Evolutionary conservation across 176 grass and related monocot genomes (phyloP), one percentile per base, ranked within the genome.

Genomic region (Triticum monococcum): DNA sequence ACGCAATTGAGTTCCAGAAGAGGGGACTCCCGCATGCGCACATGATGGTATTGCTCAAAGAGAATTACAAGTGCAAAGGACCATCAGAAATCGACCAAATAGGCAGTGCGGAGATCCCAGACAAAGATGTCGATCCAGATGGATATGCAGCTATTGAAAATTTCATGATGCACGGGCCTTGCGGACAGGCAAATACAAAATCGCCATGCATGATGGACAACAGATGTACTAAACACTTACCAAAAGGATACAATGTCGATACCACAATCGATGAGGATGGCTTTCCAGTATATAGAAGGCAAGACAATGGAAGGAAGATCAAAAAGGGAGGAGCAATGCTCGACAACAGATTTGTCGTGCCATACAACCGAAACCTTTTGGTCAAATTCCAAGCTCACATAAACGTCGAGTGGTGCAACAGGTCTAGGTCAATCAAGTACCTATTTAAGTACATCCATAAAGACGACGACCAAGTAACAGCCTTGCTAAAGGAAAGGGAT

Each of bases 381-480:
- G 4, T 83, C 0, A 86, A 86, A 23, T 90, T 62, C 14, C 38
- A 69, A 66, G 77, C 77, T 1, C 79, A 90, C 24, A 69, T 87
- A 8, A 78, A 78, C 5, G 79, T 87, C 3, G 85, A 87, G 20
- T 46, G 33, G 65, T 91, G 73, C 33, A 76, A 79, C 0, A 12
- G 9, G 16, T 64, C 61, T 13, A 77, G 46, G 23, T 35, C 64
- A 1, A 86, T 90, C 24, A 90, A 90, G 32, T 90, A 90, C 12
- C 11, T 90, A 0, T 86, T 90, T 65, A 87, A 83, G 10, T 87
- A 83, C 30, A 45, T 91, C 0, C 24, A 63, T n/a, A 80, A 91
- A 61, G 85, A 12, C 0, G 16, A 70, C 3, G 45, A 88, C 30
- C 37, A 57, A 0, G 59, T 33, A 9, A 60, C 2, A 20, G 6